phyloP scores from a whole-genome alignment of 352 stramenopile species.

The Phytopythium aichiense region DNA sequence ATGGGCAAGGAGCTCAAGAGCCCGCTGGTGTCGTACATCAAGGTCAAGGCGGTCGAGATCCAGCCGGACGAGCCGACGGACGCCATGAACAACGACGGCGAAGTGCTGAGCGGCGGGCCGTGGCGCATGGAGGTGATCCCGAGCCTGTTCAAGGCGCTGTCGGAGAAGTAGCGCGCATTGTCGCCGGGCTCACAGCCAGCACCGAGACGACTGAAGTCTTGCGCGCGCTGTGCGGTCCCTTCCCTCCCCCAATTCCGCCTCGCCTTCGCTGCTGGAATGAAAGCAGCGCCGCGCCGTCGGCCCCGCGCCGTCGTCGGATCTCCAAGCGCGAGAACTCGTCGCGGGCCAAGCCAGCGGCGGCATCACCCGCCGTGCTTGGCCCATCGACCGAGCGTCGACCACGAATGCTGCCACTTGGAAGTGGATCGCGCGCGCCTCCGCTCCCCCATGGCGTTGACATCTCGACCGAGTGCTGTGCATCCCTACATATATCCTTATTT shows the following conservation, averaged over 20 bases:
- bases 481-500: background rate
- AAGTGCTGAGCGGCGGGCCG: slow-evolving; percentile 58
- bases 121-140: slow-evolving; percentile 84
- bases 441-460: background rate
- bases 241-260: background rate
- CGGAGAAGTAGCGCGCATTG: slow-evolving; percentile 56
- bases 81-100: slow-evolving; percentile 82
- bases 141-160: slow-evolving; percentile 85
- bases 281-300: background rate
- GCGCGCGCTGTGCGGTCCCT: background rate
- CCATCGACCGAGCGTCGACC: background rate
- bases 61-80: slow-evolving; percentile 52
- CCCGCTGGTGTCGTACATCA: slow-evolving; percentile 66
- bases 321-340: background rate
- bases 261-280: background rate
- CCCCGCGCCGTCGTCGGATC: background rate
- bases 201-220: slow-evolving; percentile 5
- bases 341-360: background rate
- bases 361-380: background rate
- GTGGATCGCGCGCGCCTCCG: background rate
- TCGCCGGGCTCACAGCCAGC: background rate
- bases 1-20: slow-evolving; percentile 73
- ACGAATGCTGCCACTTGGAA: background rate
- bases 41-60: slow-evolving; percentile 74
- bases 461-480: background rate